phyloP scores from a whole-genome alignment of 2,329 filamentous ascomycete species.

The Cadophora gregata region DNA sequence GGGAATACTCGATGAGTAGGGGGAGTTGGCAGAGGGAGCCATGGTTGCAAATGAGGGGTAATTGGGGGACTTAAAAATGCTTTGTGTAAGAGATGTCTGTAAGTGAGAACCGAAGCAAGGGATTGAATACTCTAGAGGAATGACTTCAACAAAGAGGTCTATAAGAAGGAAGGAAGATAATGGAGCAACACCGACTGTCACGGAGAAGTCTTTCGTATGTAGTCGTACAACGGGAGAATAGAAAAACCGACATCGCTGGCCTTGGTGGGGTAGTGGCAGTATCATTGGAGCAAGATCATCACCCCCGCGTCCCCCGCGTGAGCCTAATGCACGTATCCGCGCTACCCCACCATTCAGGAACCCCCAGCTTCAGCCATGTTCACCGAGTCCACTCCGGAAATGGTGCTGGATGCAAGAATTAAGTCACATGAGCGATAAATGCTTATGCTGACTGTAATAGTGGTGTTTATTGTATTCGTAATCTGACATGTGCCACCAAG shows the following conservation, averaged over 20 bases:
- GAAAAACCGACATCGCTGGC: slow-evolving; percentile 17
- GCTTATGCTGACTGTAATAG: slow-evolving; percentile 4
- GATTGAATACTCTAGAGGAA: background rate
- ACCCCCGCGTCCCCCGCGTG: slow-evolving; percentile 28
- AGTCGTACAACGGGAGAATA: background rate
- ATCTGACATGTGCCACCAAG: background rate
- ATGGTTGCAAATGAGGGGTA: slow-evolving; percentile 24
- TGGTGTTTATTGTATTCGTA: slow-evolving; percentile 10
- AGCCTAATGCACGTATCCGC: slow-evolving; percentile 21
- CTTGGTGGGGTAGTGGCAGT: slow-evolving; percentile 20
- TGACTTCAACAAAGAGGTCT: background rate
- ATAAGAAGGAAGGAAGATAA: background rate
- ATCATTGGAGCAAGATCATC: slow-evolving; percentile 18
- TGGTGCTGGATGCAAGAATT: background rate
- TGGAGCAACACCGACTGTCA: background rate
- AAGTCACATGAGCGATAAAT: background rate
- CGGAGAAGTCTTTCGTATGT: background rate
- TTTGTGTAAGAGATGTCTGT: background rate
- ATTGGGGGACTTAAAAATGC: background rate
- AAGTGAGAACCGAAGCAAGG: background rate
- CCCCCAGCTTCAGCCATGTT: slow-evolving; percentile 3
- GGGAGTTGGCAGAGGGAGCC: slow-evolving; percentile 37
- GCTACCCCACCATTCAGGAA: slow-evolving; percentile 34
- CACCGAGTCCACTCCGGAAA: background rate
- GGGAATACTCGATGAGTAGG: background rate